These are phyloP conservation scores for Calocybe gambosa DNA, from an alignment of 1,284 basidiomycete species.

Conservation along the genomic window DNA sequence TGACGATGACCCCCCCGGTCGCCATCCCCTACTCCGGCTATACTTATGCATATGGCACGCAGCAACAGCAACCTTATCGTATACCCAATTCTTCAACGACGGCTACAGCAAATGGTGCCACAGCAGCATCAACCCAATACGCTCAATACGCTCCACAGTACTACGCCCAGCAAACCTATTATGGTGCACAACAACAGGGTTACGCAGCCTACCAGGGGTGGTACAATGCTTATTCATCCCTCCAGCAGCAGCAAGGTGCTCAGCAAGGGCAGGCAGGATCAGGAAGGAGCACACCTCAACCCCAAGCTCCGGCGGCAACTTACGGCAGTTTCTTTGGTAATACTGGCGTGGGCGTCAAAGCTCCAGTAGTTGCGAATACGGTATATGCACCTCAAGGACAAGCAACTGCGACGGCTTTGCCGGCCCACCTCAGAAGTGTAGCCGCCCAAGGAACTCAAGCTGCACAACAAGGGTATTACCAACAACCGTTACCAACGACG, in stretches of 20 bases:
- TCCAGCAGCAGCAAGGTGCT: neutral
- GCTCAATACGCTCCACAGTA: slow-evolving; percentile 25
- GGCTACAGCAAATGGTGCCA: neutral
- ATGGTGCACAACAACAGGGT: slow-evolving; percentile 30
- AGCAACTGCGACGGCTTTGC: slow-evolving; percentile 24
- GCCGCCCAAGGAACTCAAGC: slow-evolving; percentile 15
- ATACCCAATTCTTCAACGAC: neutral
- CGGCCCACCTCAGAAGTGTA: slow-evolving; percentile 25
- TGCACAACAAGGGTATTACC: slow-evolving; percentile 22
- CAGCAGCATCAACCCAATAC: slow-evolving; percentile 13
- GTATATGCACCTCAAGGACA: slow-evolving; percentile 21
- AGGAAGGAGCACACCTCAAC: slow-evolving; percentile 47
- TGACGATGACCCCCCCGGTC: slow-evolving; percentile 14
- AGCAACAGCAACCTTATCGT: slow-evolving; percentile 16
- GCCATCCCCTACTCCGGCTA: slow-evolving; percentile 30
- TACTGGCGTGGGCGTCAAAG: slow-evolving; percentile 16
- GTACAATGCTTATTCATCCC: slow-evolving; percentile 30
- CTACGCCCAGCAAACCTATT: slow-evolving; percentile 29
- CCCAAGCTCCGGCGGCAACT: slow-evolving; percentile 21
- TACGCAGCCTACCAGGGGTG: slow-evolving; percentile 29
- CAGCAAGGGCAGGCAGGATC: slow-evolving; percentile 18
- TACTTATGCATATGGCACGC: slow-evolving; percentile 26
- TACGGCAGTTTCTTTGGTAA: slow-evolving; percentile 29
- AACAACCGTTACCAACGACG: neutral
- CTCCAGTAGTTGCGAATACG: slow-evolving; percentile 43